Evolutionary conservation across 495 filamentous ascomycete genomes (phyloP).

Genomic region (Filosporella fistucella): DNA sequence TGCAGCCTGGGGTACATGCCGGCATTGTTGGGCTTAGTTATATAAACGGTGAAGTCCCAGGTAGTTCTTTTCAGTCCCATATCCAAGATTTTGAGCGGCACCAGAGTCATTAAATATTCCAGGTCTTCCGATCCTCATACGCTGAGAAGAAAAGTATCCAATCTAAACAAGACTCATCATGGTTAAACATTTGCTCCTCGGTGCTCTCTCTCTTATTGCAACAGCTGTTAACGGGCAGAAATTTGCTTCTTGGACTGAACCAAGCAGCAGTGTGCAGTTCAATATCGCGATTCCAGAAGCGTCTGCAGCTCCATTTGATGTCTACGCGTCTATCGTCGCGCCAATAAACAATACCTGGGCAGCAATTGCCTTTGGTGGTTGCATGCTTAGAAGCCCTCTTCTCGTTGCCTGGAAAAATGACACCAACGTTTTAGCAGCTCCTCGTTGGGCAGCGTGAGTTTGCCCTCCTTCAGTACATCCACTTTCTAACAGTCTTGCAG

Average conservation of each 20-base stretch:
- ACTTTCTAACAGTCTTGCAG: too few species aligned
- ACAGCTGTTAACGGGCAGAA: slow-evolving; percentile 13
- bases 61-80: too few species aligned
- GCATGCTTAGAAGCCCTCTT: slow-evolving; percentile 34
- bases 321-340: slow-evolving; percentile 21
- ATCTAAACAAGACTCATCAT: too few species aligned
- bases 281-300: slow-evolving; percentile 10
- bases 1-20: too few species aligned
- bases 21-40: too few species aligned
- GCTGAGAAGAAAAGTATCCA: too few species aligned
- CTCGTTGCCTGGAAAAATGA: slow-evolving; percentile 33
- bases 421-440: slow-evolving; percentile 27
- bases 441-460: slow-evolving; percentile 29
- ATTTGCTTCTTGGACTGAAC: slow-evolving; percentile 15
- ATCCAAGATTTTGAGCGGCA: too few species aligned
- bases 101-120: too few species aligned
- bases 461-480: background rate
- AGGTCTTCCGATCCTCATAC: too few species aligned
- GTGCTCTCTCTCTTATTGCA: slow-evolving; percentile 14
- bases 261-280: slow-evolving; percentile 8
- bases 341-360: slow-evolving; percentile 24
- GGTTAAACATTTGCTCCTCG: background rate
- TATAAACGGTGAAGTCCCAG: too few species aligned
- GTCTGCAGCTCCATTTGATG: slow-evolving; percentile 7
- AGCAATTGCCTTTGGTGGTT: slow-evolving; percentile 24